Base-by-base conservation (phyloP, 257 asterid genomes). In the Ligustrum vulgare region DNA sequence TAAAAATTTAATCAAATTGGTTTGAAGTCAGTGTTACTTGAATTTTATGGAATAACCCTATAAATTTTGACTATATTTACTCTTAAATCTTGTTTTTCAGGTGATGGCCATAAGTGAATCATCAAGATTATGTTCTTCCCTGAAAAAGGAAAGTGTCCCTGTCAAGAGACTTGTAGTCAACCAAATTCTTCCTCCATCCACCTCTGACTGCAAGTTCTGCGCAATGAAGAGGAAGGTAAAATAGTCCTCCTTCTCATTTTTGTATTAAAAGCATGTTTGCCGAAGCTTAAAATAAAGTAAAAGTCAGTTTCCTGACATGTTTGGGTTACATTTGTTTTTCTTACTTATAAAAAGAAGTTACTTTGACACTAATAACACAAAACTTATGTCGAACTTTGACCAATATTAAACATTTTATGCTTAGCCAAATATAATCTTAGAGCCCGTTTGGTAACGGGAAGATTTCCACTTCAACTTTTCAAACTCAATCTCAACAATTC, bases 31-130 rank as follows among this genome's bases (percentile, higher is more conserved):
- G 13, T 69, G 54, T 64, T 79, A 34, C 58, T 8, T 34, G 36
- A 65, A 39, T 9, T 45, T 43, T 63, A 33, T 60, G 32, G 71
- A 76, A 67, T 41, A 31, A 25, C 33, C 51, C 0, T 22, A 36
- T 39, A 51, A 62, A 33, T 34, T 28, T 58, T 23, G 54, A 25
- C 31, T 22, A 45, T 7, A 31, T 20, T 43, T 69, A 58, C 25
- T 3, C 22, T 33, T 58, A 71, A 69, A 2, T n/a, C 51, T 60
- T 33, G 23, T 4, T 35, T 54, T 77, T 70, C 80, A 94, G 99
- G 99, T 94, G 80, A 94, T 94, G 99, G 98, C 99, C 68, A 91
- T 94, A 36, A 94, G 87, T 73, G 99, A 92, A 86, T 94, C 98
- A 5, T 92, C 99, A 72, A 89, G 98, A 89, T 87, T 95, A 77